These are phyloP conservation scores for Ceratocystis colombiana DNA, from an alignment of 2,329 filamentous ascomycete genomes.

Conservation along the genomic window DNA sequence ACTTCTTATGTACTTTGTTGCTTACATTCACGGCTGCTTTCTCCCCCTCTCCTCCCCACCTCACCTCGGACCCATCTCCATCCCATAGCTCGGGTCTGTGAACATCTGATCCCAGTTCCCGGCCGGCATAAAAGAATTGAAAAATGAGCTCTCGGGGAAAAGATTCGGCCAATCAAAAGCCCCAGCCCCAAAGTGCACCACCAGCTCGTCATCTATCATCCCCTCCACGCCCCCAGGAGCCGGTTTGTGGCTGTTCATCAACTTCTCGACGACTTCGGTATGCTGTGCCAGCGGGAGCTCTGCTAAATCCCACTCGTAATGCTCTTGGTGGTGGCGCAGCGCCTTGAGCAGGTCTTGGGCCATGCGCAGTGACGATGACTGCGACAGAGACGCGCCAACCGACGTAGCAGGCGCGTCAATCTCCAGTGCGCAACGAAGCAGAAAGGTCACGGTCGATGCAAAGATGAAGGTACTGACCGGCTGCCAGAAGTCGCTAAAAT, in stretches of 20 bases:
- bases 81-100: constrained; percentile 27
- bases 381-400: constrained; percentile 30
- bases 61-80: constrained; percentile 32
- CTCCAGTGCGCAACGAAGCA: constrained; percentile 41
- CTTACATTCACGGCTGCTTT: background rate
- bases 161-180: constrained; percentile 25
- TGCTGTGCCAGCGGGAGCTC: constrained; percentile 43
- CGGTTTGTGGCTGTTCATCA: constrained; percentile 28
- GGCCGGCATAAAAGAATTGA: constrained; percentile 20
- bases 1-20: background rate
- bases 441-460: constrained; percentile 42
- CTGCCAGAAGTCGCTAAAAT: constrained; percentile 43
- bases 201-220: constrained; percentile 5
- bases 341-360: constrained; percentile 36
- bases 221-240: background rate
- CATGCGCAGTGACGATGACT: constrained; percentile 36
- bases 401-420: constrained; percentile 33
- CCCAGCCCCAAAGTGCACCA: constrained; percentile 19
- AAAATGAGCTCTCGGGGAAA: constrained; percentile 23
- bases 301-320: constrained; percentile 41
- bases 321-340: constrained; percentile 35
- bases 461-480: constrained; percentile 40
- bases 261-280: constrained; percentile 39
- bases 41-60: background rate
- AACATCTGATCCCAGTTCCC: constrained; percentile 22